Evolutionary conservation across 345 rosid genomes (phyloP).

Genomic region (Linum trigynum): DNA sequence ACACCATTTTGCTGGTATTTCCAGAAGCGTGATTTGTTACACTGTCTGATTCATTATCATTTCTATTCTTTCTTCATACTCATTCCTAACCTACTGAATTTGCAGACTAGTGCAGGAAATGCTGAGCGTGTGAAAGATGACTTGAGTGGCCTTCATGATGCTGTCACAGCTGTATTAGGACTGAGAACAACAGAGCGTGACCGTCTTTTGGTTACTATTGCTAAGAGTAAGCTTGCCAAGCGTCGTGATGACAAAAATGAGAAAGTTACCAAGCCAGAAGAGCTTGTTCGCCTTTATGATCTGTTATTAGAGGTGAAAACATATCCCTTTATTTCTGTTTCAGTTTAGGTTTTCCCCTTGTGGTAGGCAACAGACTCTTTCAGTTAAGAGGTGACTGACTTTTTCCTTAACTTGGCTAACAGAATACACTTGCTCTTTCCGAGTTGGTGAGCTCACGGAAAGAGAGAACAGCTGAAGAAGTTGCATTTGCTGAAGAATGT

Average conservation of each 20-base stretch:
- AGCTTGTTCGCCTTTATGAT: slow-evolving; percentile 91
- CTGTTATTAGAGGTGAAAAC: slow-evolving; percentile 73
- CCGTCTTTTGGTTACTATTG: slow-evolving; percentile 76
- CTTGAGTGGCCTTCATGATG: slow-evolving; percentile 91
- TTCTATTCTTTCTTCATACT: slow-evolving; percentile 8
- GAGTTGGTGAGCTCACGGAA: slow-evolving; percentile 97
- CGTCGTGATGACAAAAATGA: slow-evolving; percentile 87
- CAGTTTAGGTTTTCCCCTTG: slow-evolving; percentile 1
- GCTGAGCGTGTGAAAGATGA: slow-evolving; percentile 89
- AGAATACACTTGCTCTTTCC: slow-evolving; percentile 94
- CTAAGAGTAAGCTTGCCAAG: slow-evolving; percentile 72
- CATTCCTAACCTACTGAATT: slow-evolving; percentile 15
- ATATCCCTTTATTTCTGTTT: slow-evolving; percentile 7
- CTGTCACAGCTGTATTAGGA: slow-evolving; percentile 85
- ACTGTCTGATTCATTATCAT: not conserved
- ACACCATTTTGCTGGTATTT: not conserved
- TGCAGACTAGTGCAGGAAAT: slow-evolving; percentile 84
- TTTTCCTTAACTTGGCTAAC: slow-evolving; percentile 19
- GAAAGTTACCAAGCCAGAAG: slow-evolving; percentile 87
- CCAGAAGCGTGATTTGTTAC: not conserved
- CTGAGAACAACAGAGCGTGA: slow-evolving; percentile 90
- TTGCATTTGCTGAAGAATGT: slow-evolving; percentile 74
- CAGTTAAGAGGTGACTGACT: slow-evolving; percentile 9
- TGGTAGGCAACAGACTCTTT: not conserved
- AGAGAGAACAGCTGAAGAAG: slow-evolving; percentile 89